These are phyloP conservation scores for Phytophthora pisi DNA, from an alignment of 352 stramenopile species.

Conservation along the genomic window DNA sequence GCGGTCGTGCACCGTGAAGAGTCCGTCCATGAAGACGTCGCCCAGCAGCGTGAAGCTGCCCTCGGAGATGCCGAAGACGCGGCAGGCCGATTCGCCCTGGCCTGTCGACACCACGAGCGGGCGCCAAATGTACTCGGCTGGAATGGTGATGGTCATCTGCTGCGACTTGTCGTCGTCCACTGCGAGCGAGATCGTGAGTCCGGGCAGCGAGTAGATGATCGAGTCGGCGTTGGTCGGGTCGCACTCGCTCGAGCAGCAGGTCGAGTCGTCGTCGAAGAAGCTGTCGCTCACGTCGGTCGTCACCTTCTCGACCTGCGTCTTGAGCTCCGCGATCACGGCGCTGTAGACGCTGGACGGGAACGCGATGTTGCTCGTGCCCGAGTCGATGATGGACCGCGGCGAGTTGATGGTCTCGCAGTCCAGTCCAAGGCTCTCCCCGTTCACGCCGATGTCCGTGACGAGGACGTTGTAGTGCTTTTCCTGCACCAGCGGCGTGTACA, in stretches of 20 bases:
- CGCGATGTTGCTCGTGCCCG: constrained; percentile 81
- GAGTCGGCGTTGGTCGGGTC: constrained; percentile 68
- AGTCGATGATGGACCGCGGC: constrained; percentile 76
- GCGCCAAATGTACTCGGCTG: constrained; percentile 84
- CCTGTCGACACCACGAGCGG: constrained; percentile 64
- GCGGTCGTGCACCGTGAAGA: constrained; percentile 86
- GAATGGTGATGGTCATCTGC: constrained; percentile 78
- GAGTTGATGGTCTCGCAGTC: constrained; percentile 76
- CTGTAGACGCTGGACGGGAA: constrained; percentile 74
- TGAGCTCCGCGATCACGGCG: constrained; percentile 60
- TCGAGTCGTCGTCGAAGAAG: constrained; percentile 75
- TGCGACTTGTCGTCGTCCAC: constrained; percentile 49
- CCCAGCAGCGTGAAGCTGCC: constrained; percentile 75
- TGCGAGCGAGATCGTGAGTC: constrained; percentile 67
- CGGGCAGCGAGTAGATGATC: constrained; percentile 64
- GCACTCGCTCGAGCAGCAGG: constrained; percentile 74
- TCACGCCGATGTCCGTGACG: constrained; percentile 69
- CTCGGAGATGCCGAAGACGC: constrained; percentile 85
- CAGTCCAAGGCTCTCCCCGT: constrained; percentile 47
- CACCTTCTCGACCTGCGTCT: constrained; percentile 55
- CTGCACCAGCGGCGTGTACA: constrained; percentile 80
- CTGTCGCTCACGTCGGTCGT: constrained; percentile 44
- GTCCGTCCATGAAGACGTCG: constrained; percentile 87
- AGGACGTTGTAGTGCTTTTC: constrained; percentile 83
- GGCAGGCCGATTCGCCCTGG: constrained; percentile 49